Evolutionary conservation across 352 stramenopile species (phyloP).

Genomic region (Phytophthora cactorum): DNA sequence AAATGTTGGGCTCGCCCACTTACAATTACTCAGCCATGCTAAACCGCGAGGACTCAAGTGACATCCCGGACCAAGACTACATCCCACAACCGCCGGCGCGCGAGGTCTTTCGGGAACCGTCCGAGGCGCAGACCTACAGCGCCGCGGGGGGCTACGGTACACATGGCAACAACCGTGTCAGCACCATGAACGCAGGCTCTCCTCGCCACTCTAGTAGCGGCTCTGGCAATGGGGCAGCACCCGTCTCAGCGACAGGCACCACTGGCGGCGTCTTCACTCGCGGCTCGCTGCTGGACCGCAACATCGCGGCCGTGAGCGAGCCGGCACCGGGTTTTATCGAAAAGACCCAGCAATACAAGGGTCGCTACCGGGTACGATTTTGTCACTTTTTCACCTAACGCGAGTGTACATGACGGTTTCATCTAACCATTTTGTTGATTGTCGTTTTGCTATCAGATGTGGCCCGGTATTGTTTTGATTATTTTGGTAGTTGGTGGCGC

Average conservation of each 20-base stretch:
- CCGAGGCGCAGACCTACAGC: constrained; percentile 22
- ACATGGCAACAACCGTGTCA: constrained; percentile 17
- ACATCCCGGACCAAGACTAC: constrained; percentile 33
- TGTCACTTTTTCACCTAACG: not conserved
- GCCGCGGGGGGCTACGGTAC: constrained; percentile 1
- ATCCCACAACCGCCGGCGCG: constrained; percentile 26
- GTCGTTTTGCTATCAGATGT: constrained; percentile 33
- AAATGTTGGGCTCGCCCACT: constrained; percentile 40
- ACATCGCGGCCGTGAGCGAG: constrained; percentile 51
- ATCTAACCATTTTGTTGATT: constrained; percentile 1
- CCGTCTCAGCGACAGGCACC: constrained; percentile 1
- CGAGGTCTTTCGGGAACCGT: constrained; percentile 30
- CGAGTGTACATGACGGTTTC: constrained; percentile 1
- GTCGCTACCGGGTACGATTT: constrained; percentile 50
- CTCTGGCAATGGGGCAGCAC: constrained; percentile 9
- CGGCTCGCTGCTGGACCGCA: constrained; percentile 52
- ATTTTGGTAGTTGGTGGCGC: constrained; percentile 42
- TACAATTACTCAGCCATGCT: constrained; percentile 36
- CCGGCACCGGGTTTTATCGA: constrained; percentile 16
- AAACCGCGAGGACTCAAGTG: constrained; percentile 32
- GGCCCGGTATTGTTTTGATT: constrained; percentile 52
- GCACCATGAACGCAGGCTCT: constrained; percentile 10
- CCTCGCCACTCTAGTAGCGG: constrained; percentile 12
- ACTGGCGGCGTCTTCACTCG: constrained; percentile 38
- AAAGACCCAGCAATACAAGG: constrained; percentile 56